Percentiles rank a stretch among this genome's conserved stretches.
phyloP scores from a whole-genome alignment of 306 rosid genomes.

The Parietaria judaica region DNA sequence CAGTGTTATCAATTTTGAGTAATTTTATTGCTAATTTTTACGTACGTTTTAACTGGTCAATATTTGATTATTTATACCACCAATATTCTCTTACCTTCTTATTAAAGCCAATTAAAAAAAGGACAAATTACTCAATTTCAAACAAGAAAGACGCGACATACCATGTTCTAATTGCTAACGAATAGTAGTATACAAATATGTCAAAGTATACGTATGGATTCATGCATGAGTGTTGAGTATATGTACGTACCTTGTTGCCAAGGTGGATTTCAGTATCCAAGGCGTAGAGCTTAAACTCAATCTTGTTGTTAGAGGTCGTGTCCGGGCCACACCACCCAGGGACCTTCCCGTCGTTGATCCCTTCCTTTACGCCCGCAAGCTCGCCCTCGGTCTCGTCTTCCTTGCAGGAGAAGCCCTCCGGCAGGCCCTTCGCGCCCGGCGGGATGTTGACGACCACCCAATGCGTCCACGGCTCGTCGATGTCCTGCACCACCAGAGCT shows the following conservation, averaged over 20 bases:
- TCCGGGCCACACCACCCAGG: constrained; percentile 79
- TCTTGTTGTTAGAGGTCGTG: constrained; percentile 51
- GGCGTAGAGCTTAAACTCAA: constrained; percentile 68
- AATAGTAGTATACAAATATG: no score
- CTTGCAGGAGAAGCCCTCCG: constrained; percentile 73
- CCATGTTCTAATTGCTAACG: no score
- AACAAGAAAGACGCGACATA: no score
- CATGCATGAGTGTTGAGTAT: no score
- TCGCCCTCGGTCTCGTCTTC: constrained; percentile 47
- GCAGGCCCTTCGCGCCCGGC: constrained; percentile 36
- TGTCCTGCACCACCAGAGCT: constrained; percentile 66
- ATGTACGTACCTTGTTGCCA: constrained; percentile 64
- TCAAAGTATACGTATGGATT: no score
- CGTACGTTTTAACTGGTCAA: no score
- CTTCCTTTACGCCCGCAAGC: constrained; percentile 42
- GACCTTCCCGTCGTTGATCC: constrained; percentile 48
- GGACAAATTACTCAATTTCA: no score
- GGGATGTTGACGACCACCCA: constrained; percentile 78
- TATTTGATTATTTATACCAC: no score
- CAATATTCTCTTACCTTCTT: no score
- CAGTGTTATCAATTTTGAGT: no score
- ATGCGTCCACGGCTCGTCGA: constrained; percentile 69
- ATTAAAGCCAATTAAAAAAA: neutral
- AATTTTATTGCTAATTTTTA: no score
- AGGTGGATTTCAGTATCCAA: constrained; percentile 55